Conservation (phyloP, 306 rosid species). For the Trifolium pratense region DNA sequence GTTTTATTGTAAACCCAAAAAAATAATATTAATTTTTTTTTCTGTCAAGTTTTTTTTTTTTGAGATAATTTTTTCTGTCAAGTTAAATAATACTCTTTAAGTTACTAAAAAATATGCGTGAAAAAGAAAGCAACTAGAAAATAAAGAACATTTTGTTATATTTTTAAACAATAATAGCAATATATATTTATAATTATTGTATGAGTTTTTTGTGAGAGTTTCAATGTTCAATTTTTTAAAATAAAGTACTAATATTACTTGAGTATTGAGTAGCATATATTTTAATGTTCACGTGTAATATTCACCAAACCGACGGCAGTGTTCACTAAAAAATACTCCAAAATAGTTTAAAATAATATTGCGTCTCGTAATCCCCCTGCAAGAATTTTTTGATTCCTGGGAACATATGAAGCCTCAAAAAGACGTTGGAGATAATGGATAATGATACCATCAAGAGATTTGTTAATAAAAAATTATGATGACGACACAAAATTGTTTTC, state of each 20-base stretch:
- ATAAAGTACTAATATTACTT: background rate
- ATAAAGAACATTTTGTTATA: too few species aligned
- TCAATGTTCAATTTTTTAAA: background rate
- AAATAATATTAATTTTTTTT: too few species aligned
- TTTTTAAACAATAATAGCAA: too few species aligned
- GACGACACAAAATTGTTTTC: conserved; percentile 26
- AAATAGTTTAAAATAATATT: conserved; percentile 39
- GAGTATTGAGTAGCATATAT: conserved; percentile 33
- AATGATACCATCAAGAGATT: conserved; percentile 37
- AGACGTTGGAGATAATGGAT: conserved; percentile 34
- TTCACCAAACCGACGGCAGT: conserved; percentile 38
- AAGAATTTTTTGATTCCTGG: conserved; percentile 56
- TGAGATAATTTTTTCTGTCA: too few species aligned
- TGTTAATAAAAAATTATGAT: conserved; percentile 16
- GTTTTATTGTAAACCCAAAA: too few species aligned
- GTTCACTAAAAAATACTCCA: conserved; percentile 11
- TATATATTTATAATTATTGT: too few species aligned
- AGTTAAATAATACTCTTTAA: too few species aligned
- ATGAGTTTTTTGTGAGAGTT: too few species aligned
- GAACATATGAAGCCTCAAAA: conserved; percentile 43
- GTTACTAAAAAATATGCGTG: too few species aligned
- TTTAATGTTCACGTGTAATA: conserved; percentile 47
- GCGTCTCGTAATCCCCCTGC: conserved; percentile 46
- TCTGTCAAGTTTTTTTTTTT: too few species aligned
- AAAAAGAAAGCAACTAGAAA: too few species aligned